Evolutionary conservation across 768 basidiomycete species (phyloP).

Genomic region (Tylopilus balloui): DNA sequence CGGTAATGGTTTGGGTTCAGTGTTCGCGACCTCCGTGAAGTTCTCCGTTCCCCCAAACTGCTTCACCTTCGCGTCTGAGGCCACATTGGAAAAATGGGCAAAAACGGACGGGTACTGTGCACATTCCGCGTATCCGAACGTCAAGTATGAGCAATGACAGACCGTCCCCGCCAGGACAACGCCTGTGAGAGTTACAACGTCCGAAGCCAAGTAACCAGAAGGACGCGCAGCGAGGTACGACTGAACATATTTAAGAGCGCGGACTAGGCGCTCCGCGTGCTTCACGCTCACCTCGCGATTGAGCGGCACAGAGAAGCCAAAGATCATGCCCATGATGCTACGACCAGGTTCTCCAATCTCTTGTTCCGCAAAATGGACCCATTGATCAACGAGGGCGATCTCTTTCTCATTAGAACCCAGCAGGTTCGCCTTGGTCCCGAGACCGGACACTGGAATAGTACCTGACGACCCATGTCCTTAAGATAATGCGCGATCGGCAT

Average conservation of each 20-base stretch:
- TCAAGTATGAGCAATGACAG: neutral
- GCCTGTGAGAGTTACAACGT: conserved; percentile 18
- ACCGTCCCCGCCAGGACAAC: conserved; percentile 6
- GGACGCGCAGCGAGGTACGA: conserved; percentile 5
- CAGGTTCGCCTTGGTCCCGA: conserved; percentile 11
- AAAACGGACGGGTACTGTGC: conserved; percentile 10
- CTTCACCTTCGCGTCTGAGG: conserved; percentile 10
- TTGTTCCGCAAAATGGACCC: conserved; percentile 20
- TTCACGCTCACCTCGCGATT: conserved; percentile 10
- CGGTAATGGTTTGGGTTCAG: neutral
- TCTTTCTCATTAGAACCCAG: conserved; percentile 13
- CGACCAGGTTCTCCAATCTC: neutral
- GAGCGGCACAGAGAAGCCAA: neutral
- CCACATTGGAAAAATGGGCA: conserved; percentile 17
- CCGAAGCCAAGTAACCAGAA: conserved; percentile 15
- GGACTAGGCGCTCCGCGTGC: conserved; percentile 1
- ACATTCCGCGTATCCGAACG: conserved; percentile 11
- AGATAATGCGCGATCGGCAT: conserved; percentile 17
- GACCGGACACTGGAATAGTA: neutral
- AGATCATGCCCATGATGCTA: neutral
- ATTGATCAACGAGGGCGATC: conserved; percentile 15
- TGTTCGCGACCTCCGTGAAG: conserved; percentile 5
- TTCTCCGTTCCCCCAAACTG: conserved; percentile 4
- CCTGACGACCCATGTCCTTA: neutral
- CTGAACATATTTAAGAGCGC: conserved; percentile 13